A percentile compares a stretch with the other conserved stretches of the same genome.
Evolutionary conservation across 148 eudicot species (phyloP).

Genomic region (Cornus kousa): DNA sequence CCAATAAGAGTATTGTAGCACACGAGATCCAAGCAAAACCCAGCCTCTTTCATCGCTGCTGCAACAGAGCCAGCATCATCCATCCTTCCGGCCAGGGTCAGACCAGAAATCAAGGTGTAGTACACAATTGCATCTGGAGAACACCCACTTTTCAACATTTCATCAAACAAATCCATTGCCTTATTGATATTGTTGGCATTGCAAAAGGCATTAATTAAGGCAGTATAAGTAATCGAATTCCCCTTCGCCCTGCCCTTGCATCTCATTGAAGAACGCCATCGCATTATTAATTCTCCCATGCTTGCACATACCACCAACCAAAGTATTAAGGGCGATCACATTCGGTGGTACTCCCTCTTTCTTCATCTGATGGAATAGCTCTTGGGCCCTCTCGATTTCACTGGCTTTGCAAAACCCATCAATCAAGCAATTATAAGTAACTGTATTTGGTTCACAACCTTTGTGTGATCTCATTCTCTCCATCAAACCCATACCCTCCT

Average conservation of each 20-base stretch:
- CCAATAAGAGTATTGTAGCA: constrained; percentile 69
- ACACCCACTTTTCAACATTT: constrained; percentile 44
- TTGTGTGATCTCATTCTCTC: constrained; percentile 53
- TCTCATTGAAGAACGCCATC: constrained; percentile 47
- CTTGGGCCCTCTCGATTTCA: constrained; percentile 48
- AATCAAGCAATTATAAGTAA: constrained; percentile 68
- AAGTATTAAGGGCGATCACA: constrained; percentile 54
- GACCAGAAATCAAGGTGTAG: constrained; percentile 60
- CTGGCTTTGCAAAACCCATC: constrained; percentile 71
- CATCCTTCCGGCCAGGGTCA: constrained; percentile 53
- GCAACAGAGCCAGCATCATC: constrained; percentile 52
- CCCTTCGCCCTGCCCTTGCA: constrained; percentile 61
- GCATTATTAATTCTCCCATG: constrained; percentile 60
- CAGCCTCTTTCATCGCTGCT: constrained; percentile 55
- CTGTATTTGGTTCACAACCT: constrained; percentile 43
- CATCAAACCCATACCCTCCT: constrained; percentile 64
- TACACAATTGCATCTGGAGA: constrained; percentile 66
- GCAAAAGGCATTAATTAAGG: constrained; percentile 63
- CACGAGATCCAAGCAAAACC: constrained; percentile 60
- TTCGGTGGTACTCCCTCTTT: constrained; percentile 46
- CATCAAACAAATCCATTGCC: constrained; percentile 63
- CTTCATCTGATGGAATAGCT: constrained; percentile 63
- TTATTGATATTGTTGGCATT: constrained; percentile 55
- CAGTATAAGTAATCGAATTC: constrained; percentile 57
- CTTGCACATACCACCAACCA: constrained; percentile 75